Evolutionary conservation across 129 eudicot species (phyloP).

Genomic region (Helianthus tuberosus): DNA sequence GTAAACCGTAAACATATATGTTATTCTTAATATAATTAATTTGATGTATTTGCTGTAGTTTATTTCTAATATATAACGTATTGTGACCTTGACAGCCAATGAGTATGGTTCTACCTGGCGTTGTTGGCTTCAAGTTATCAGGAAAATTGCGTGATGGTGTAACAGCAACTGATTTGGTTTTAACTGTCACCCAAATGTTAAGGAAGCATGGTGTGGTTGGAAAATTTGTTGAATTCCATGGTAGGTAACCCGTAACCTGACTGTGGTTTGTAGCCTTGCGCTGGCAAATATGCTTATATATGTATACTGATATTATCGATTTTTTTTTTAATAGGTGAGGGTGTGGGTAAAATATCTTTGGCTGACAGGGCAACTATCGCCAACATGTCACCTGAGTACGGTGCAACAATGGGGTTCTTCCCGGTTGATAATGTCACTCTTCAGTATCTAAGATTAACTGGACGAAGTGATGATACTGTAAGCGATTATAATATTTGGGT

Average conservation of each 20-base stretch:
- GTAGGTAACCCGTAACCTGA: constrained; percentile 37
- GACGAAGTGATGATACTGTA: constrained; percentile 92
- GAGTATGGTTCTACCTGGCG: constrained; percentile 77
- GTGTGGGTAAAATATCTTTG: constrained; percentile 80
- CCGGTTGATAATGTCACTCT: constrained; percentile 95
- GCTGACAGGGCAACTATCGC: constrained; percentile 99
- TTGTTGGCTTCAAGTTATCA: constrained; percentile 60
- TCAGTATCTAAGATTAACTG: constrained; percentile 87
- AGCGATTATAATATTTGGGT: constrained; percentile 25
- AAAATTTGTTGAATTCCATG: constrained; percentile 92
- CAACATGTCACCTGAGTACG: constrained; percentile 98
- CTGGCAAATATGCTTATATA: constrained; percentile 2
- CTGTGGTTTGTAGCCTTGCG: not conserved
- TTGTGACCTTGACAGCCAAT: constrained; percentile 42
- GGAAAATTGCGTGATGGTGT: constrained; percentile 75
- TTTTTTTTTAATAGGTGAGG: constrained; percentile 52
- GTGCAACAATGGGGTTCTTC: constrained; percentile 99
- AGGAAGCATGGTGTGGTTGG: constrained; percentile 99
- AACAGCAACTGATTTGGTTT: constrained; percentile 97
- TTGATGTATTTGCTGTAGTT: not conserved
- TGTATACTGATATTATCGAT: not conserved
- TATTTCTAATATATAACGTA: constrained; percentile 15
- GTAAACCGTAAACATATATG: constrained; percentile 48
- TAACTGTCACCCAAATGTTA: constrained; percentile 93
- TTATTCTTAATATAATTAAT: not conserved